A percentile compares a stretch with the other conserved stretches of the same genome.
Conservation (phyloP, 2,329 filamentous ascomycete genomes). For the Apiospora arundinis region DNA sequence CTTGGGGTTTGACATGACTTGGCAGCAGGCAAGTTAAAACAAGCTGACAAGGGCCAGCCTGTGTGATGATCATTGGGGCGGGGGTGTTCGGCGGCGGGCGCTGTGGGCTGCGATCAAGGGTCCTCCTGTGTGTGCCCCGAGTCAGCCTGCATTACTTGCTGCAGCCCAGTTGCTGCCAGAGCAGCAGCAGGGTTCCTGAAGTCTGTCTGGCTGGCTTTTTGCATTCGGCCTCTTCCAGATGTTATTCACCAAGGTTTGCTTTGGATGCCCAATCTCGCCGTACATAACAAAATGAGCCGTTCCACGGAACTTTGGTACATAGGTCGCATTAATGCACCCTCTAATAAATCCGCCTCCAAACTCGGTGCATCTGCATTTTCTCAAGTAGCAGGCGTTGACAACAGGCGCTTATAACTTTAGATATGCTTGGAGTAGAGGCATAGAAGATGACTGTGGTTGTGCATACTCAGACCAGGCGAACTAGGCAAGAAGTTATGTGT, state of each 20-base stretch:
- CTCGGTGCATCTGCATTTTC: neutral
- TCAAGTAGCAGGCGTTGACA: neutral
- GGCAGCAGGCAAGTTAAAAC: conserved; percentile 1
- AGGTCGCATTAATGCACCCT: neutral
- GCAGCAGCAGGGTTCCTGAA: neutral
- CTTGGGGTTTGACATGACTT: conserved; percentile 12
- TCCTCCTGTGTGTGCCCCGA: neutral
- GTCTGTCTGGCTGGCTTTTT: neutral
- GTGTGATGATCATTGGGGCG: conserved; percentile 9
- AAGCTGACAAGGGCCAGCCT: conserved; percentile 10
- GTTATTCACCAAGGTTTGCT: no score
- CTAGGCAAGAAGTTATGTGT: no score
- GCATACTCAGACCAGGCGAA: neutral
- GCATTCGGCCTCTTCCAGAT: neutral
- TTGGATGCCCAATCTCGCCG: no score
- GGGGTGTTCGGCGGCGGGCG: conserved; percentile 10
- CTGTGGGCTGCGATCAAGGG: conserved; percentile 12
- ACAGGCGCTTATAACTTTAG: no score
- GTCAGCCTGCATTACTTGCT: neutral
- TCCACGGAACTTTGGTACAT: neutral
- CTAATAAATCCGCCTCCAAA: neutral
- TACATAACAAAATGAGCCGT: no score
- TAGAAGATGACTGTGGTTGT: neutral
- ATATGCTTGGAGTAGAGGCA: neutral
- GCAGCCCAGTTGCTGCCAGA: neutral